These are phyloP conservation scores for Rusavskia elegans DNA, from an alignment of 495 filamentous ascomycete genomes.

Conservation along the genomic window DNA sequence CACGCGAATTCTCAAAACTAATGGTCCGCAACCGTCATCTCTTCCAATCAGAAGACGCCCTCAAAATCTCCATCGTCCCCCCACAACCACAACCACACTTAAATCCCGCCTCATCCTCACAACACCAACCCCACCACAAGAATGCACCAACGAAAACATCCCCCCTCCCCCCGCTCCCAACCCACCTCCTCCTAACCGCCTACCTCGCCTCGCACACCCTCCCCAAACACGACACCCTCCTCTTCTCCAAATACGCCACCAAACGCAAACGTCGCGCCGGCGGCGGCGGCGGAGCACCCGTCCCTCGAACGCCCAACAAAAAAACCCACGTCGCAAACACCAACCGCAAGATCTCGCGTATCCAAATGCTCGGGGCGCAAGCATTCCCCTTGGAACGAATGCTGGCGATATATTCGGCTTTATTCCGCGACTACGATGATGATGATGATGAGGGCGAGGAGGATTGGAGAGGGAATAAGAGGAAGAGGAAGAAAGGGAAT, in stretches of 20 bases:
- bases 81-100: constrained; percentile 55
- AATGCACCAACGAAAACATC: background rate
- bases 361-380: constrained; percentile 27
- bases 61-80: constrained; percentile 57
- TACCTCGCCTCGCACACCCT: constrained; percentile 89
- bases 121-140: constrained; percentile 15
- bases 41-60: constrained; percentile 59
- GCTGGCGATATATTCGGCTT: constrained; percentile 71
- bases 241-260: constrained; percentile 65
- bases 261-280: constrained; percentile 25
- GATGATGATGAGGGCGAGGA: background rate
- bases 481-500: constrained; percentile 27
- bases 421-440: constrained; percentile 43
- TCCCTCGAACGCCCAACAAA: constrained; percentile 15
- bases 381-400: constrained; percentile 78
- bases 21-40: constrained; percentile 55
- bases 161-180: constrained; percentile 49
- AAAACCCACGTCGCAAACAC: constrained; percentile 18
- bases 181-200: constrained; percentile 66
- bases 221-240: constrained; percentile 54
- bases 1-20: constrained; percentile 69
- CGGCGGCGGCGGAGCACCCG: constrained; percentile 12
- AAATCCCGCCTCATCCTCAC: constrained; percentile 1
- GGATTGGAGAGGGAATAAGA: background rate
- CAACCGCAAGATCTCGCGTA: constrained; percentile 23